Percentiles rank a stretch among this genome's conserved stretches.
These are phyloP conservation scores for Ambrosia hybrid DNA, from an alignment of 140 eudicot species.

Conservation along the genomic window DNA sequence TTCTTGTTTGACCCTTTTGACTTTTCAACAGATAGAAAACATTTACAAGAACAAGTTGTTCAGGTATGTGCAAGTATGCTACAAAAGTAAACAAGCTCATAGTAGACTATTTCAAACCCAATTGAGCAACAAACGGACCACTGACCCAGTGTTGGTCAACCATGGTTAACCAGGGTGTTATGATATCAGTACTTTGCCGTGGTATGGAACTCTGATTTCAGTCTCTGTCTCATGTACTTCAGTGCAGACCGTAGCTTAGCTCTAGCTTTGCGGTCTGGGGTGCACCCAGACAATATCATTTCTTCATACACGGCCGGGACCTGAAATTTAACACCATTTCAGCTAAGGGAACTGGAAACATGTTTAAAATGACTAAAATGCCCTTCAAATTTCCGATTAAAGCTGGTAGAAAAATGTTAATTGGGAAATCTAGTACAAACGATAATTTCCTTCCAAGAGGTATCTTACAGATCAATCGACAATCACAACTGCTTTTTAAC, in stretches of 20 bases:
- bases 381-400: background rate
- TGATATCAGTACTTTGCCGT: slow-evolving; percentile 12
- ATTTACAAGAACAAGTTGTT: slow-evolving; percentile 8
- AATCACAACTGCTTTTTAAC: background rate
- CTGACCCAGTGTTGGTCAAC: background rate
- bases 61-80: slow-evolving; percentile 34
- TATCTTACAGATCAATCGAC: background rate
- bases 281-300: slow-evolving; percentile 89
- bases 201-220: slow-evolving; percentile 39
- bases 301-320: slow-evolving; percentile 94
- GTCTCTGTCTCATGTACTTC: slow-evolving; percentile 73
- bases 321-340: slow-evolving; percentile 44
- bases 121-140: background rate
- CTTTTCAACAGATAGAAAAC: background rate
- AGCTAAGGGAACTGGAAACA: background rate
- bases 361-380: background rate
- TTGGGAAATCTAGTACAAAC: background rate
- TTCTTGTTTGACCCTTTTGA: background rate
- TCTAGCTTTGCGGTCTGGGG: slow-evolving; percentile 94
- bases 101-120: background rate
- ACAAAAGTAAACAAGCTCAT: slow-evolving; percentile 26
- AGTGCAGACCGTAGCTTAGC: slow-evolving; percentile 92
- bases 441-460: background rate
- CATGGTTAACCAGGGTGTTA: slow-evolving; percentile 8
- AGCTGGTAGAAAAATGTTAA: background rate